Base-by-base conservation (phyloP, 2,329 filamentous ascomycete genomes). In the Hypoxylon sp. region DNA sequence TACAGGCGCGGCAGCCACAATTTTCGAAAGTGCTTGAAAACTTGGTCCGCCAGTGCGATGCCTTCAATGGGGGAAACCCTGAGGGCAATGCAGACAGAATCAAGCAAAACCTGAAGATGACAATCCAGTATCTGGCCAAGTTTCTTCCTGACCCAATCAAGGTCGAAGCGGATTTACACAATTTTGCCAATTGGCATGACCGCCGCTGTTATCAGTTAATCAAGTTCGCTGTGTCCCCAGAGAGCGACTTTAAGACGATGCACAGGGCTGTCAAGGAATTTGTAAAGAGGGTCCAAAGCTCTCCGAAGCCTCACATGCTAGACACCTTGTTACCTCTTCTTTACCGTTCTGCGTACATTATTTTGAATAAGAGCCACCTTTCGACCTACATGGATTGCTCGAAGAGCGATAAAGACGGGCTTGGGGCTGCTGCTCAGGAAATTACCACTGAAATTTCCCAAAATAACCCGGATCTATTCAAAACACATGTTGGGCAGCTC, bases 341-440 rank as follows among this genome's bases (percentile, higher is more conserved):
- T 3, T 97, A 97, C 78, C 90, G 94, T 47, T 91, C 91, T 60
- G 92, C 93, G 35, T 90, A 93, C 64, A 86, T 99, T 70, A 88
- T 97, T 72, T 98, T 97, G 83, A 99, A 98, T 82, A 91, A 93
- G 76, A 98, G 95, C 78, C 94, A 99, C 78, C 90, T 99, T 17
- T 90, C 94, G 2, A 90, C 93, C 0, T 95, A 98, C 70, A 93
- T 98, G 83, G 91, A 94, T 64, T 92, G 91, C 75, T 94, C 94
- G 10, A 91, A 94, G 75, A 94, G 90, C 9, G 92, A 98, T 76
- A 91, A 94, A 75, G 89, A 92, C 53, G 91, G 90, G 0, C 84
- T 98, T 53, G 93, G 92, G 5, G 83, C 87, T 19, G 90, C 92
- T 13, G 95, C 96, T 1, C 94, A 98, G 76, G 93, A 97, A 76